Base-by-base conservation (phyloP, 441 rosid species). In the Arabidopsis hybrid region DNA sequence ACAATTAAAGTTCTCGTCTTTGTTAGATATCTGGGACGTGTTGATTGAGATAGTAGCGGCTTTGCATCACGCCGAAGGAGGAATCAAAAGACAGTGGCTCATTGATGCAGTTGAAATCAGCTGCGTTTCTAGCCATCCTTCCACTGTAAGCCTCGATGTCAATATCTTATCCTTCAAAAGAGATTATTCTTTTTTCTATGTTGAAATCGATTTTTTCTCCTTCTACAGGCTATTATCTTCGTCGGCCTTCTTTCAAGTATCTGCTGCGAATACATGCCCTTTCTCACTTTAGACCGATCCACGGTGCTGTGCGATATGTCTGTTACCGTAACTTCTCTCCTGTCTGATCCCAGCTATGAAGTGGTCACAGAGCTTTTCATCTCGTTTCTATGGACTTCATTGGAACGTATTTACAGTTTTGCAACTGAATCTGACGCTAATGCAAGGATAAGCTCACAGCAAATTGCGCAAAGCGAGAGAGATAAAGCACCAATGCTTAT, bases 181-280 rank as follows among this genome's bases (percentile, higher is more conserved):
- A 60, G 56, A 42, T 21, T 17, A 36, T 39, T 4, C 5, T 36
- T n/a, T 6, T 56, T 56, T 31, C 31, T 43, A 4, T 78, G 18
- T 52, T 61, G 42, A 71, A 39, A 31, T 56, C 29, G n/a, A 6
- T n/a, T 11, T 53, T 17, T 21, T 21, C 10, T 81, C 64, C 38
- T 63, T 59, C 21, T 71, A 45, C 90, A 95, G 99, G 89, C 95
- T 45, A 76, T 95, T 58, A 77, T 76, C 63, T 92, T 92, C 52
- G 36, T 91, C 1, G 97, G 95, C 70, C 90, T 95, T 32, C 84
- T 95, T 55, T 85, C 91, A 7, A 88, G 96, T 57, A 88, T 91
- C 81, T 87, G 93, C 84, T 88, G 95, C 82, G 89, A 87, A 78
- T 95, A 91, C 74, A 91, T 91, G 99, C 93, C 97, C 40, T 84